phyloP scores from a whole-genome alignment of 2,329 filamentous ascomycete species.

The Colletotrichum agaves region DNA sequence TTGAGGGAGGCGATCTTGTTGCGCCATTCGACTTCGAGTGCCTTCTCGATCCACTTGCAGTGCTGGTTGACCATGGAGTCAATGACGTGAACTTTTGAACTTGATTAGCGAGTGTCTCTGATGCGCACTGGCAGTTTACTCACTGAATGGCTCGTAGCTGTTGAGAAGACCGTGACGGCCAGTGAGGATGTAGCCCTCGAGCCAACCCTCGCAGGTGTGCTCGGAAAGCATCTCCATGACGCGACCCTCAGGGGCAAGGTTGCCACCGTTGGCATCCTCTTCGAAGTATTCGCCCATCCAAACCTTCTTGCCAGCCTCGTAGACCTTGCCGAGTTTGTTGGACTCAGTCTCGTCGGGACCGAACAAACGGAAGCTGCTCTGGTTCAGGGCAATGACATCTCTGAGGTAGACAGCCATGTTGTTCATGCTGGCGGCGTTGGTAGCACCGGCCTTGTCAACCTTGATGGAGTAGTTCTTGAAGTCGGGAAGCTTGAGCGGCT shows the following conservation, averaged over 20 bases:
- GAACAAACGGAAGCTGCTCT: constrained; percentile 77
- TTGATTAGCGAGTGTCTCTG: not conserved
- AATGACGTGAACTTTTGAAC: constrained; percentile 71
- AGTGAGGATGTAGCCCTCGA: constrained; percentile 81
- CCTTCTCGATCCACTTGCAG: constrained; percentile 88
- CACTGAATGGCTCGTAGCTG: constrained; percentile 81
- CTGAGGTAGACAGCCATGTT: constrained; percentile 76
- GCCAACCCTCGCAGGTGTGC: constrained; percentile 82
- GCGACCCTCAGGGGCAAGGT: constrained; percentile 73
- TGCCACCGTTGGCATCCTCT: constrained; percentile 79
- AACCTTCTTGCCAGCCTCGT: constrained; percentile 80
- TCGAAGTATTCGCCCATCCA: constrained; percentile 84
- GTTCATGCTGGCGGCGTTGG: constrained; percentile 71
- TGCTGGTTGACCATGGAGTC: constrained; percentile 86
- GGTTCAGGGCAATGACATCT: constrained; percentile 74
- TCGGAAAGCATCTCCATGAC: constrained; percentile 90
- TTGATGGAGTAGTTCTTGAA: constrained; percentile 75
- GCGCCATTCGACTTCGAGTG: constrained; percentile 82
- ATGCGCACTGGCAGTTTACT: not conserved
- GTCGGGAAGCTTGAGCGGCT: constrained; percentile 75
- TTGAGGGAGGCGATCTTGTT: constrained; percentile 79
- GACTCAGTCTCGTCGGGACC: constrained; percentile 85
- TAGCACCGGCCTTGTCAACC: constrained; percentile 69
- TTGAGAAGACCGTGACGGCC: constrained; percentile 82
- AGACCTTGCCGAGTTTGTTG: constrained; percentile 79